Evolutionary conservation across 2,329 filamentous ascomycete species (phyloP), one percentile per base, ranked within the genome.

Genomic region (Aspergillus brasiliensis): DNA sequence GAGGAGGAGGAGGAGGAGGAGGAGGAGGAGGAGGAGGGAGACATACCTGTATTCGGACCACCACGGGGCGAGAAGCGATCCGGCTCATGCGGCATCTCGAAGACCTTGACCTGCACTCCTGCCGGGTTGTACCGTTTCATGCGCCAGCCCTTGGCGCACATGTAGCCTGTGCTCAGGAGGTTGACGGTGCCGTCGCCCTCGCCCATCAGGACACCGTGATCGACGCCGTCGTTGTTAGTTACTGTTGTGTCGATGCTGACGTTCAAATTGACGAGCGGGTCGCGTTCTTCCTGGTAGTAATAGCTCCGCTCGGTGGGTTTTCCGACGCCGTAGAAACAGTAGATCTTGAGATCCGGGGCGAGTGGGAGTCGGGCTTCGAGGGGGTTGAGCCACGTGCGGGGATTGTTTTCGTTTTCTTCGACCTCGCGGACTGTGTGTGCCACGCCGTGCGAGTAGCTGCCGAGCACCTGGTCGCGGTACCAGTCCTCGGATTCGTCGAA

Each of bases 131-230:
- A 99, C 37, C 95, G 85, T 76, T 92, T 92, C 76, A 97, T 90
- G 59, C 88, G 88, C 95, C 95, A 99, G 3, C 95, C 95, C 69
- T 89, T 92, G 67, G 92, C 90, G 75, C 95, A 99, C 95, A 99
- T 98, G 75, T 98, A 99, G 2, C 94, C 95, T 0, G 88, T 87
- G 67, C 91, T 96, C 10, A 99, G 79, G n/a, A 99, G 77, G 65
- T 93, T 96, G 44, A 99, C 95, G 0, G 95, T 99, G 1, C 95
- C 95, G 68, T 99, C 95, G 3, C 95, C 95, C 75, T 98, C 95
- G 38, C 94, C 94, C 83, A 97, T 89, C 34, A 96, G 83, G n/a
- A 99, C 92, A 23, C 95, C 95, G 65, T 91, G 95, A 72, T 99
- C 93, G 4, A 85, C 76, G 17, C 71, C 67, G 19, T 78, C 75